Base-by-base conservation (phyloP, 257 asterid genomes). In the Coffea canephora region DNA sequence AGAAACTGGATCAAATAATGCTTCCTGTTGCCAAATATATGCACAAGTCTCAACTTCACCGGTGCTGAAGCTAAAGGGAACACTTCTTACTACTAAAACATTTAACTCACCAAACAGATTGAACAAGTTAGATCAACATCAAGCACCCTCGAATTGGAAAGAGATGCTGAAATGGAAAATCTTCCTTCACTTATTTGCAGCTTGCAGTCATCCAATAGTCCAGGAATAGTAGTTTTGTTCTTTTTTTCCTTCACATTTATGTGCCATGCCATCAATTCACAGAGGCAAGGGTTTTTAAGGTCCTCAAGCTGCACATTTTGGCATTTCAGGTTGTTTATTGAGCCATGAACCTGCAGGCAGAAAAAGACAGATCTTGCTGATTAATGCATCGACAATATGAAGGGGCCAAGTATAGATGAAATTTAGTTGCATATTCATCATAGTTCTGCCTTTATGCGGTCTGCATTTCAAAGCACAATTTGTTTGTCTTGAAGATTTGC, bases 1-100 rank as follows among this genome's bases (percentile, higher is more conserved):
- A 25, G 78, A 62, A 77, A 82, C 82, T 14, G 82, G 85, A 77
- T 82, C 85, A 62, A 82, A 82, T 65, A 82, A 31, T 6, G 82
- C 71, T 50, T 82, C 82, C 82, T 82, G 78, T 62, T 34, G 2
- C 49, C 66, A 46, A 69, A 19, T 45, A 46, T n/a, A 1, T 5
- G 0, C 18, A 50, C 18, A 4, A 68, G 5, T 6, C 19, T 69
- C 15, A 55, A 34, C 0, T 34, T 39, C 23, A 59, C 13, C 69
- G n/a, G 18, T 69, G 3, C 7, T 3, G 11, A 21, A 64, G 69
- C 0, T 2, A 7, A 61, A 25, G 41, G 5, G 8, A 64, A 25
- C 11, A 11, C 39, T n/a, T 25, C 16, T 73, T 73, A 15, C 9
- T 74, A 14, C 15, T 61, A 57, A 41, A 23, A 57, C 39, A 77